phyloP scores from a whole-genome alignment of 176 grass and related monocot genomes.

The Olyra latifolia region DNA sequence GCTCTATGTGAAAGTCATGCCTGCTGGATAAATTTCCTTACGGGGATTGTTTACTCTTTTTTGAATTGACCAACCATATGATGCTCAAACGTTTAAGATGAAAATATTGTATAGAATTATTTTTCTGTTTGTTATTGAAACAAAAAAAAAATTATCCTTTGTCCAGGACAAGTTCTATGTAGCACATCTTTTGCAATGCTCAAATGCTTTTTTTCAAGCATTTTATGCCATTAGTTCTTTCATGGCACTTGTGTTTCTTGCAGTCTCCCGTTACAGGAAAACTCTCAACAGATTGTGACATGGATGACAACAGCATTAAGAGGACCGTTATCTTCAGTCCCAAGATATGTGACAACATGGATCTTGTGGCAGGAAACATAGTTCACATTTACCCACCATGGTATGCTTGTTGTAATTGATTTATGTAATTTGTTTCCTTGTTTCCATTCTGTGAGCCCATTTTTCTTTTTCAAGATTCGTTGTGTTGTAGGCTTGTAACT shows the following conservation, averaged over 20 bases:
- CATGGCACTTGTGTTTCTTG: conserved; percentile 31
- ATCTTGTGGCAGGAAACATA: conserved; percentile 67
- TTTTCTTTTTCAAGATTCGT: neutral
- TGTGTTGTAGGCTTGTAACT: conserved; percentile 1
- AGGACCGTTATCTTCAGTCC: conserved; percentile 79
- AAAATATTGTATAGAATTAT: neutral
- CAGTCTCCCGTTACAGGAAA: conserved; percentile 33
- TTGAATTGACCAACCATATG: neutral
- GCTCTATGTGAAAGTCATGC: neutral
- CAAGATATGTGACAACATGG: conserved; percentile 73
- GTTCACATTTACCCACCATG: conserved; percentile 81
- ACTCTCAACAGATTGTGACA: conserved; percentile 21
- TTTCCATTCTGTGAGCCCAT: conserved; percentile 12
- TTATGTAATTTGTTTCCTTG: conserved; percentile 13
- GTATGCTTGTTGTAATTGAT: conserved; percentile 39
- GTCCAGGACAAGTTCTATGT: neutral
- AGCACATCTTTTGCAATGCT: conserved; percentile 3
- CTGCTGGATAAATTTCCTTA: neutral
- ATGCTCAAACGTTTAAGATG: neutral
- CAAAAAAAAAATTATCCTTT: neutral
- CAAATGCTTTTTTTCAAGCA: neutral
- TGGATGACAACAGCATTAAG: conserved; percentile 34
- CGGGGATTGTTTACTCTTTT: neutral
- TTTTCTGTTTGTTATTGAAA: neutral
- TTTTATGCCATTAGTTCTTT: conserved; percentile 4